Evolutionary conservation across 768 basidiomycete genomes (phyloP).

Genomic region (Pisolithus orientalis): DNA sequence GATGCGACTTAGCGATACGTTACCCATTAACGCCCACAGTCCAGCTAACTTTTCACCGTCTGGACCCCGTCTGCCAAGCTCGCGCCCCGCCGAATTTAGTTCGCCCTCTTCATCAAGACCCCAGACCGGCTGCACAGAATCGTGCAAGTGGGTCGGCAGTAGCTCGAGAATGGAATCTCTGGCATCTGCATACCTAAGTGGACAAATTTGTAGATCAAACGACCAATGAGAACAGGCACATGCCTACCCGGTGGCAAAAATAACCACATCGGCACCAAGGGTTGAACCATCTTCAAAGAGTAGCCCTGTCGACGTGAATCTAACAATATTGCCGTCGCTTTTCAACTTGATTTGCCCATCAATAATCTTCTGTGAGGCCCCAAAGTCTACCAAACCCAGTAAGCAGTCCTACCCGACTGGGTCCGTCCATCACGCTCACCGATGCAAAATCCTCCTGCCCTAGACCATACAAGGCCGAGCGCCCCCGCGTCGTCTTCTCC

Average conservation of each 20-base stretch:
- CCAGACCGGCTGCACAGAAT: conserved; percentile 21
- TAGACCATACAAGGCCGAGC: conserved; percentile 38
- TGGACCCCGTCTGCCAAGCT: conserved; percentile 36
- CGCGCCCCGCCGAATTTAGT: conserved; percentile 28
- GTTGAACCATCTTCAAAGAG: conserved; percentile 37
- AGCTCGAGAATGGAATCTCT: conserved; percentile 13
- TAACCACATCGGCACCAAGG: conserved; percentile 41
- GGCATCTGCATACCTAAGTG: conserved; percentile 15
- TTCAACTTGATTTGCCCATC: conserved; percentile 45
- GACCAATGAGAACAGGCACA: not conserved
- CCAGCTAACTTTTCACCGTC: conserved; percentile 14
- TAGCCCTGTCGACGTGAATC: conserved; percentile 33
- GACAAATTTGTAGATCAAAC: not conserved
- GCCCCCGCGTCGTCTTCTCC: conserved; percentile 51
- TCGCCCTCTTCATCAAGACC: conserved; percentile 29
- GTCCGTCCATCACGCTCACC: conserved; percentile 29
- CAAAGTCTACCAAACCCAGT: conserved; percentile 26
- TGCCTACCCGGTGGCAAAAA: conserved; percentile 43
- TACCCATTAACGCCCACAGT: conserved; percentile 59
- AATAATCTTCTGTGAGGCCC: conserved; percentile 36
- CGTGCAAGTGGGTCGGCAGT: conserved; percentile 14
- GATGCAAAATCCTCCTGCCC: conserved; percentile 62
- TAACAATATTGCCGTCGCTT: conserved; percentile 35
- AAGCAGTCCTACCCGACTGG: not conserved
- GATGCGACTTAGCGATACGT: conserved; percentile 57